phyloP scores from a whole-genome alignment of 2,329 filamentous ascomycete species.

The Penicillium sumatraense region DNA sequence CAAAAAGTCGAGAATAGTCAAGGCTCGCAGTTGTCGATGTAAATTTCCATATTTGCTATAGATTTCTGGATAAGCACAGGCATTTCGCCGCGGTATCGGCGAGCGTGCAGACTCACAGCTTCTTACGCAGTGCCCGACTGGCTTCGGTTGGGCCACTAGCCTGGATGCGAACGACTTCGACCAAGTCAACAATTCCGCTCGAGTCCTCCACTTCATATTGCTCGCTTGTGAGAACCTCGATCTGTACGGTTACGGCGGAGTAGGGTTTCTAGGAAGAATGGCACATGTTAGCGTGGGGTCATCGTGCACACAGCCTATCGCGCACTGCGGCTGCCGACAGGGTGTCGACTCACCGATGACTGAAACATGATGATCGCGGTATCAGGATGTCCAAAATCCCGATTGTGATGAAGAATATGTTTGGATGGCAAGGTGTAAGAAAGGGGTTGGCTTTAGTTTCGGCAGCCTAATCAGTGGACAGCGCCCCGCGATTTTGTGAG shows the following conservation, averaged over 20 bases:
- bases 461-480: background rate
- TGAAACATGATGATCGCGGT: slow-evolving; percentile 38
- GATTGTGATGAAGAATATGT: background rate
- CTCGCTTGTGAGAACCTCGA: slow-evolving; percentile 89
- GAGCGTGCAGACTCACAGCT: slow-evolving; percentile 67
- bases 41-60: slow-evolving; percentile 85
- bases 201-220: slow-evolving; percentile 89
- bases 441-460: background rate
- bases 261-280: slow-evolving; percentile 75
- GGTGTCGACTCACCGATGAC: slow-evolving; percentile 35
- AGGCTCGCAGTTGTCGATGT: slow-evolving; percentile 87
- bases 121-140: slow-evolving; percentile 90
- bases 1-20: slow-evolving; percentile 87
- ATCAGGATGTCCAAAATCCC: background rate
- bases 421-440: too few relatives aligned
- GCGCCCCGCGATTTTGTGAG: too few relatives aligned
- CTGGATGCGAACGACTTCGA: slow-evolving; percentile 92
- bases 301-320: slow-evolving; percentile 15
- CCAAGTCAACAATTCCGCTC: slow-evolving; percentile 87
- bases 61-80: background rate
- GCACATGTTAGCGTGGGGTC: slow-evolving; percentile 1
- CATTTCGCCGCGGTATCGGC: background rate
- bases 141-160: slow-evolving; percentile 84
- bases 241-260: slow-evolving; percentile 88
- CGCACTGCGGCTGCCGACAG: too few relatives aligned